Evolutionary conservation across 192 early-diverging fungal genomes (phyloP).

Genomic region (Backusella australiensis): DNA sequence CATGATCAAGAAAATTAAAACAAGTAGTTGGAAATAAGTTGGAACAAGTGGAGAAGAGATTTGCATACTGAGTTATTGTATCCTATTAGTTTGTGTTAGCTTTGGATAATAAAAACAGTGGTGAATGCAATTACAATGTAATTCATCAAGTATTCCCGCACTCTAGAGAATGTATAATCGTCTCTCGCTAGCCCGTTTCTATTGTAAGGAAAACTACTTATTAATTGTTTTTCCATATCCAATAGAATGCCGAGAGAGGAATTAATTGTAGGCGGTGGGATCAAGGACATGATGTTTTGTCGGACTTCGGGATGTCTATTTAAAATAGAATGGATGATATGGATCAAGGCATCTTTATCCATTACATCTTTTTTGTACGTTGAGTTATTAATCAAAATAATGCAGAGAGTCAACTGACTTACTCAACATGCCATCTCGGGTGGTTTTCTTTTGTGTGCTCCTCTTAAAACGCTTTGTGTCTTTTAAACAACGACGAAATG

Average conservation of each 20-base stretch:
- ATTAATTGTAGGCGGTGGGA: conserved; percentile 85
- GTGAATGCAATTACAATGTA: conserved; percentile 47
- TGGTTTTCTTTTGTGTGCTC: neutral
- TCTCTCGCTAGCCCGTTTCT: conserved; percentile 74
- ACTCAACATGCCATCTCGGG: neutral
- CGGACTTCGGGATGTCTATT: conserved; percentile 69
- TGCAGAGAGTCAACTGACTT: neutral
- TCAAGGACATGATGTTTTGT: conserved; percentile 62
- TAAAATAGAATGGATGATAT: conserved; percentile 69
- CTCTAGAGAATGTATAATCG: conserved; percentile 89
- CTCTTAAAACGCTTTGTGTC: neutral
- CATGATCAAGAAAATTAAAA: conserved; percentile 81
- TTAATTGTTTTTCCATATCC: conserved; percentile 67
- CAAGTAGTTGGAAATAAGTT: conserved; percentile 74
- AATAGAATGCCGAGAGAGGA: conserved; percentile 66
- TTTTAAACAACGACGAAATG: neutral
- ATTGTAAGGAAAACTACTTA: conserved; percentile 84
- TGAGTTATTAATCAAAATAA: neutral
- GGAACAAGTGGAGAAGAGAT: conserved; percentile 63
- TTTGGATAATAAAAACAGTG: neutral
- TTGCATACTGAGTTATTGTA: conserved; percentile 67
- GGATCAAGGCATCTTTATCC: conserved; percentile 68
- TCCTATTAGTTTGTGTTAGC: conserved; percentile 37
- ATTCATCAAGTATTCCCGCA: conserved; percentile 71
- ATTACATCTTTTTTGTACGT: conserved; percentile 39